Conservation (phyloP, 169 alveolate species). For the Eimeria necatrix region DNA sequence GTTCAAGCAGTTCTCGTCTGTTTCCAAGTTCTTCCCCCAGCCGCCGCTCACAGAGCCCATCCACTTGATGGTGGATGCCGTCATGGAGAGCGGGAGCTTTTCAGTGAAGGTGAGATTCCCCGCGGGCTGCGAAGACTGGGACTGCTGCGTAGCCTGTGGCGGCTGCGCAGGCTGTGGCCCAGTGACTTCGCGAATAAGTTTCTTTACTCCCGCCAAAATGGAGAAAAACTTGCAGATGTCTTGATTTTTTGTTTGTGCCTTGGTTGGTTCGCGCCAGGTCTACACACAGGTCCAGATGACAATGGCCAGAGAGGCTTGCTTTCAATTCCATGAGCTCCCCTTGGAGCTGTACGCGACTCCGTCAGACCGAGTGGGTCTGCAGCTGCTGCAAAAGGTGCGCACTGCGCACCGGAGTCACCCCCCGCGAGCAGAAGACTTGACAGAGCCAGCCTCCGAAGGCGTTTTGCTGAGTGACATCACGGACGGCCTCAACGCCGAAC, state of each 20-base stretch:
- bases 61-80: constrained; percentile 94
- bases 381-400: constrained; percentile 75
- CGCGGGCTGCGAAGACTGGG: not conserved
- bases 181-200: not conserved
- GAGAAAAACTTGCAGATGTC: not conserved
- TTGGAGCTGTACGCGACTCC: constrained; percentile 87
- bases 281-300: constrained; percentile 90
- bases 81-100: constrained; percentile 92
- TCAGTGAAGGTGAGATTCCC: constrained; percentile 88
- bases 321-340: constrained; percentile 92
- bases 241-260: not conserved
- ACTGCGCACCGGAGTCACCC: constrained; percentile 76
- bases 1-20: constrained; percentile 92
- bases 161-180: too few relatives aligned
- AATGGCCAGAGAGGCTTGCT: constrained; percentile 90
- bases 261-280: constrained; percentile 71
- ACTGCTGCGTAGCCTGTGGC: too few relatives aligned
- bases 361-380: constrained; percentile 84
- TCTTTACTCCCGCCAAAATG: not conserved
- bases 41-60: constrained; percentile 94
- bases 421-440: constrained; percentile 80
- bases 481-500: constrained; percentile 76
- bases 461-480: constrained; percentile 62
- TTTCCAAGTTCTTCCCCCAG: constrained; percentile 93
- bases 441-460: constrained; percentile 72